Conservation (phyloP, 1,284 basidiomycete genomes). For the Phylloboletellus chloephorus region DNA sequence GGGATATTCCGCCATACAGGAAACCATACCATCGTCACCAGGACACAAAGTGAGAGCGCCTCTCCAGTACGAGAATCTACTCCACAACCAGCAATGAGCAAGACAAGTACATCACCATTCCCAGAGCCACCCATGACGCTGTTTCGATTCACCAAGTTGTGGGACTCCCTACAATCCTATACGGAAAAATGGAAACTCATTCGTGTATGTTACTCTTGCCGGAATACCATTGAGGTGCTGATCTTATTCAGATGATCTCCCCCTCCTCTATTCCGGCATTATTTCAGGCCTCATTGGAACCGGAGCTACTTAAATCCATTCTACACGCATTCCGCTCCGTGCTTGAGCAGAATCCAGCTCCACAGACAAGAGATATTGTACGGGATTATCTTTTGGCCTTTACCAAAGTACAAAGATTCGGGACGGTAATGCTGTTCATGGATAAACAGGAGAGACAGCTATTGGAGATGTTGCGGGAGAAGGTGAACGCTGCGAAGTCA, state of each 20-base stretch:
- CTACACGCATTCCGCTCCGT: conserved; percentile 44
- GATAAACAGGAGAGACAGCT: conserved; percentile 46
- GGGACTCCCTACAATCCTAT: conserved; percentile 39
- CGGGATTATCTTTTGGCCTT: conserved; percentile 49
- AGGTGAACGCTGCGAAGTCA: conserved; percentile 12
- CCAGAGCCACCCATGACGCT: conserved; percentile 40
- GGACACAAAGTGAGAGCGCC: conserved; percentile 7
- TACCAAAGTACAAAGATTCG: conserved; percentile 52
- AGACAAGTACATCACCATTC: conserved; percentile 3
- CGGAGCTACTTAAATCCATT: conserved; percentile 51
- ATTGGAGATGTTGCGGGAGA: conserved; percentile 36
- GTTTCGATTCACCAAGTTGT: conserved; percentile 54
- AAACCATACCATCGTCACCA: conserved; percentile 41
- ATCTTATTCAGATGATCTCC: conserved; percentile 41
- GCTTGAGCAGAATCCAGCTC: conserved; percentile 24
- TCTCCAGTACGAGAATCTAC: conserved; percentile 10
- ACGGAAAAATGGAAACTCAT: conserved; percentile 50
- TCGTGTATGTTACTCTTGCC: conserved; percentile 35
- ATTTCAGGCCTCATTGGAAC: conserved; percentile 63
- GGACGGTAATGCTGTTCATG: conserved; percentile 59
- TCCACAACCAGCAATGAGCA: conserved; percentile 6
- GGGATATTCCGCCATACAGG: conserved; percentile 57
- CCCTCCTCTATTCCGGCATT: conserved; percentile 50
- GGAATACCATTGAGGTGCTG: neutral
- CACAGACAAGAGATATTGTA: conserved; percentile 26